Conservation (phyloP, 2,329 filamentous ascomycete species). For the Ceratocystis destructans region DNA sequence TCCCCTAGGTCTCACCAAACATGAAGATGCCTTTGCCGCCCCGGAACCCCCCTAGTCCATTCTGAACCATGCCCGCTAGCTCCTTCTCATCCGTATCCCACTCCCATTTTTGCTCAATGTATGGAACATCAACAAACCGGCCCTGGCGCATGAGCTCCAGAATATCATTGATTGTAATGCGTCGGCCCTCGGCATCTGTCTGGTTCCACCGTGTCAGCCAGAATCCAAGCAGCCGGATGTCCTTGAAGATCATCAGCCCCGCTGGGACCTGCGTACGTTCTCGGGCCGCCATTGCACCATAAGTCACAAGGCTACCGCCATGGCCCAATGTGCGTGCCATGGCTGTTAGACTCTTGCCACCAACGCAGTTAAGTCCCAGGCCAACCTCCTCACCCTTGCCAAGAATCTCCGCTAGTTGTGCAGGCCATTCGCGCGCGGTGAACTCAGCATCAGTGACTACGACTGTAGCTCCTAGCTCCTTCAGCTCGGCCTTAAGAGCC, state of each 20-base stretch:
- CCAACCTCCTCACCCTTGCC: constrained; percentile 57
- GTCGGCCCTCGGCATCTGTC: constrained; percentile 56
- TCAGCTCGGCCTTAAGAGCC: constrained; percentile 39
- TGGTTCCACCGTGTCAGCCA: constrained; percentile 90
- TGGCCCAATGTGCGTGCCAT: constrained; percentile 61
- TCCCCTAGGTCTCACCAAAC: constrained; percentile 46
- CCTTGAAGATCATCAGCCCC: constrained; percentile 82
- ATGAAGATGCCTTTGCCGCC: constrained; percentile 83
- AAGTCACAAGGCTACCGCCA: constrained; percentile 70
- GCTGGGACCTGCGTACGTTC: constrained; percentile 73
- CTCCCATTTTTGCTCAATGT: constrained; percentile 70
- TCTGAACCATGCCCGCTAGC: constrained; percentile 62
- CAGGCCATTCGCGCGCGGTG: constrained; percentile 43
- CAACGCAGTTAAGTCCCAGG: constrained; percentile 84
- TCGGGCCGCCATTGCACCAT: constrained; percentile 77
- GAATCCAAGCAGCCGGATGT: constrained; percentile 79
- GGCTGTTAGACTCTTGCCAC: constrained; percentile 67
- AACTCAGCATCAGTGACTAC: constrained; percentile 46
- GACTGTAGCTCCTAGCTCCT: constrained; percentile 41
- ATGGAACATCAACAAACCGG: constrained; percentile 69
- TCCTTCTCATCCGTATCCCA: constrained; percentile 61
- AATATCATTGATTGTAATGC: constrained; percentile 71
- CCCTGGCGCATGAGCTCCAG: constrained; percentile 60
- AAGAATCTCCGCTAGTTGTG: constrained; percentile 48
- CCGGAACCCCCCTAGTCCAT: constrained; percentile 70